Percentiles rank a stretch among this genome's conserved stretches.
Evolutionary conservation across 805 yeast genomes (phyloP).

Genomic region (Kuraishia ogatae): DNA sequence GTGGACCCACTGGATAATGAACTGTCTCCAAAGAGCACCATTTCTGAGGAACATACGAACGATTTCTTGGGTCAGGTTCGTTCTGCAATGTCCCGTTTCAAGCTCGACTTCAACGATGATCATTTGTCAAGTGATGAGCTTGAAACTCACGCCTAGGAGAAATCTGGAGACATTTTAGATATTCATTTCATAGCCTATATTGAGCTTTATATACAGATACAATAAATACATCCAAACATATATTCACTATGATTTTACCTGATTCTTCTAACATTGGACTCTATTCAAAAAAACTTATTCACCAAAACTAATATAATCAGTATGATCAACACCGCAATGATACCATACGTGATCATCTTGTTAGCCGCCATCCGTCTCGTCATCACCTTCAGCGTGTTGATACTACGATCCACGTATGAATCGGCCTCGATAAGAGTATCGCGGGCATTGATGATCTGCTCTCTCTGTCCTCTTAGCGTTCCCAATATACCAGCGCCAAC

Average conservation of each 20-base stretch:
- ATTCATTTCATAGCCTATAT: no score
- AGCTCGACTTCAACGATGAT: constrained; percentile 24
- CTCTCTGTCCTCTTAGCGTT: constrained; percentile 88
- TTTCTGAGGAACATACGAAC: constrained; percentile 11
- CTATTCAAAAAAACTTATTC: constrained; percentile 58
- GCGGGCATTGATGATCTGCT: constrained; percentile 80
- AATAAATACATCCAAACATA: not conserved
- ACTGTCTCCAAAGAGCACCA: constrained; percentile 11
- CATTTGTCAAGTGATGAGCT: constrained; percentile 47
- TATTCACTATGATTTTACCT: not conserved
- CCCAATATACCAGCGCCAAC: constrained; percentile 86
- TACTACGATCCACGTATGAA: constrained; percentile 81
- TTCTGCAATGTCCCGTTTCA: constrained; percentile 29
- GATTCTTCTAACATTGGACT: not conserved
- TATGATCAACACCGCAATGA: constrained; percentile 77
- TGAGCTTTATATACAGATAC: no score
- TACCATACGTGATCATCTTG: constrained; percentile 82
- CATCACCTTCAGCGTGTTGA: constrained; percentile 84
- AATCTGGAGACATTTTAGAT: no score
- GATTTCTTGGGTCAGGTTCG: constrained; percentile 32
- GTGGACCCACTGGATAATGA: constrained; percentile 12
- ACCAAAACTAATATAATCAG: constrained; percentile 77
- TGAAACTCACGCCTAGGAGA: constrained; percentile 31
- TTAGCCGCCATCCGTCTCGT: constrained; percentile 89
- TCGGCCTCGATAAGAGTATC: constrained; percentile 86